Evolutionary conservation across 352 stramenopile species (phyloP).

Genomic region (Blastocystis sp.): DNA sequence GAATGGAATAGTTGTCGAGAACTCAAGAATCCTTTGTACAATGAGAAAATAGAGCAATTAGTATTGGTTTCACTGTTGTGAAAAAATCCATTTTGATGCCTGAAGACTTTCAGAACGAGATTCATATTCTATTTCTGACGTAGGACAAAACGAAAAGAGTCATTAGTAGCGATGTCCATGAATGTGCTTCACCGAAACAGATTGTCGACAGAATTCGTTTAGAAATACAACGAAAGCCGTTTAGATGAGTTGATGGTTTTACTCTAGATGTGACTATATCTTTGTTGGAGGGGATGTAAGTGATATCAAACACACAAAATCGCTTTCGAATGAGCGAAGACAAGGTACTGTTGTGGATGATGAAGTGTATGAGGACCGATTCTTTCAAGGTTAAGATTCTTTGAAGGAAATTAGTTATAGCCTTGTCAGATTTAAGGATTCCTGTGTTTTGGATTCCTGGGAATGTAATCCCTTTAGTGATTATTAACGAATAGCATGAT

Average conservation of each 20-base stretch:
- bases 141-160: neutral
- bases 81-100: no score
- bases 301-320: neutral
- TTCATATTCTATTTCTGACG: slow-evolving; percentile 25
- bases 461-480: neutral
- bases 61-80: no score
- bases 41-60: no score
- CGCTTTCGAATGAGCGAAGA: neutral
- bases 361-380: neutral
- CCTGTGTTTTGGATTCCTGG: slow-evolving; percentile 48
- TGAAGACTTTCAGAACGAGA: neutral
- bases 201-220: neutral
- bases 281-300: slow-evolving; percentile 27
- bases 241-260: neutral
- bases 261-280: slow-evolving; percentile 34
- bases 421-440: neutral
- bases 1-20: no score
- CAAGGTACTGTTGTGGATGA: neutral
- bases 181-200: neutral
- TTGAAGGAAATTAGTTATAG: neutral
- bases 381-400: neutral
- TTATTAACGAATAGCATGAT: slow-evolving; percentile 28
- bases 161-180: neutral
- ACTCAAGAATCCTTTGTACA: no score
- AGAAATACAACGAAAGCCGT: neutral